Base-by-base conservation (phyloP, 129 eudicot species). In the Tagetes erecta region DNA sequence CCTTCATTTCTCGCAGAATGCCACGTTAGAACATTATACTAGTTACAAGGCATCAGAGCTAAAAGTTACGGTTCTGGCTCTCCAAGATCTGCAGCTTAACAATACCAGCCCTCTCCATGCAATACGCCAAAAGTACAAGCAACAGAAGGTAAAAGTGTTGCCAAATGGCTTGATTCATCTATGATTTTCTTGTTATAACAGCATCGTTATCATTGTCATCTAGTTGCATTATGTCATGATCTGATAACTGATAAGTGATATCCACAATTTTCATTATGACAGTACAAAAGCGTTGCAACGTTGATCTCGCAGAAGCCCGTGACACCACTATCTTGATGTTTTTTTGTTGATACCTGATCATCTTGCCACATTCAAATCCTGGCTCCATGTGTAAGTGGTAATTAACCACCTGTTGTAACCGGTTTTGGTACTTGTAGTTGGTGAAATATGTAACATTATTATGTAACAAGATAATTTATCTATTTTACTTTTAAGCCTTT, bases 211-310 rank as follows among this genome's bases (percentile, higher is more conserved):
- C 63, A 51, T 59, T 4, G 13, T 67, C 49, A 10, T 56, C 46
- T 12, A 38, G 6, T 7, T 65, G 11, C 27, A 40, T 52, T 40
- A 34, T 36, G 14, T 51, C 59, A 68, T 35, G 31, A 33, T 74
- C 71, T 60, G 30, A 78, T 37, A 70, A 44, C 71, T 60, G 30
- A 78, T 37, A 70, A 44, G 49, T 8, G 49, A 78, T 31, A 70
- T 69, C 60, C 6, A 3, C 45, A 57, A 8, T 53, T 67, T 37
- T 74, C 36, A 37, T 75, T 60, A 33, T 79, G 78, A 76, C 94
- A 94, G 99, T 88, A 82, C 86, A 94, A 85, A 73, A 42, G 86
- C 47, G 99, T 94, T 30, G 95, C 99, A 60, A 82, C 79, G 30
- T 71, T 88, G 63, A 74, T 82, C 55, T 72, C 92, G 33, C 70